Base-by-base conservation (phyloP, 495 filamentous ascomycete species). In the Patellaria atrata region DNA sequence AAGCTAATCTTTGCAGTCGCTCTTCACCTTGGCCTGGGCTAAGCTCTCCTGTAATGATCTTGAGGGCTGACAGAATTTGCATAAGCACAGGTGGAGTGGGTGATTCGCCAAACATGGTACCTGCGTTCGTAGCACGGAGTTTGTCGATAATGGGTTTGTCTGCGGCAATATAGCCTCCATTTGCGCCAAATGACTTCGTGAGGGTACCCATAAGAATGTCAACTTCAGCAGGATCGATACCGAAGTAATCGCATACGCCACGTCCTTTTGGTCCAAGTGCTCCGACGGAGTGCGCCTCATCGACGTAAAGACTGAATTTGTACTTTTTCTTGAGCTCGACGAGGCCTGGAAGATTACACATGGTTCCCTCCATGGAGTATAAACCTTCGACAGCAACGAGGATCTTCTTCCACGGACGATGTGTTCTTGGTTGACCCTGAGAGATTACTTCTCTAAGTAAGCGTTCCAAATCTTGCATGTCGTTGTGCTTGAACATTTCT, bases 351-450 rank as follows among this genome's bases (percentile, higher is more conserved):
- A 97, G 71, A 50, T 97, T 86, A 55, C 79, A 83, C 86, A 97
- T 94, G 27, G 86, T 93, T 20, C 89, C 89, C 59, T 97, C 89
- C 89, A 97, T 97, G 2, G 86, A 94, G 63, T 97, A 97, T 0
- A 97, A 70, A 39, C 89, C 89, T 54, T 97, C 89, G 23, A 97
- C 83, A 22, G 86, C 85, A 32, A 97, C 82, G 29, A 97, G 61
- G 40, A 97, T 96, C 69, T 94, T 96, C 67, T 86, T 91, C 89
- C 89, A 97, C 8, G 89, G 89, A 6, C 89, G 78, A 52, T 97
- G 89, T 13, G 87, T 96, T 39, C 89, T 77, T 18, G 91, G 91
- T 44, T 97, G 89, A 11, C 89, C 89, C 60, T 94, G 85, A 23
- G 84, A 82, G 49, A 97, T 94, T 38, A 74, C 75, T 52, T 96